phyloP scores from a whole-genome alignment of 1,139 yeast genomes.

The Yamadazyma kanchanaburiensis region DNA sequence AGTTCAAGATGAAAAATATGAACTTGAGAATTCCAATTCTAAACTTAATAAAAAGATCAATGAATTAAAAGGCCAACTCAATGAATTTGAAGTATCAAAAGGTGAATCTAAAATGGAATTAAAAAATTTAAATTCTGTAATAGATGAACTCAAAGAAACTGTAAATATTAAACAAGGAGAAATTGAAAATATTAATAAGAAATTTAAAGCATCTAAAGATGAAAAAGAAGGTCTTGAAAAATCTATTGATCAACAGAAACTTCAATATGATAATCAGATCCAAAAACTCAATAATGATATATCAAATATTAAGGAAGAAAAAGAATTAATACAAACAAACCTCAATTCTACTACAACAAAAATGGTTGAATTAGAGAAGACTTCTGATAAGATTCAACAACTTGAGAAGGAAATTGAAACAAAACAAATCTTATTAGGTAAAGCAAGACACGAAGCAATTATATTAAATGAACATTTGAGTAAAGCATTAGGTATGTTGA shows the following conservation, averaged over 20 bases:
- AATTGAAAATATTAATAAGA: constrained; percentile 10
- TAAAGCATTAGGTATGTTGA: constrained; percentile 75
- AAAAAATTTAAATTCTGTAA: constrained; percentile 36
- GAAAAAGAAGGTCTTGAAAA: constrained; percentile 8
- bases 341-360: constrained; percentile 7
- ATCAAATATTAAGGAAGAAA: constrained; percentile 7
- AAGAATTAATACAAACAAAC: constrained; percentile 5
- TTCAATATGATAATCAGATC: constrained; percentile 15
- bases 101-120: constrained; percentile 48
- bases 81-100: constrained; percentile 43
- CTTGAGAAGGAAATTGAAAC: constrained; percentile 47
- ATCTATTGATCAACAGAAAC: constrained; percentile 14
- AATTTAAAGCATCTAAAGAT: constrained; percentile 3
- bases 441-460: constrained; percentile 93
- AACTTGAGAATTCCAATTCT: constrained; percentile 35
- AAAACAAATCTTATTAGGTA: constrained; percentile 79
- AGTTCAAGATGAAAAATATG: constrained; percentile 47
- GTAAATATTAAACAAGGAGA: constrained; percentile 19
- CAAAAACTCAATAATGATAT: constrained; percentile 14
- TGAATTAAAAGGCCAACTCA: constrained; percentile 40
- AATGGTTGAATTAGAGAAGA: constrained; percentile 13
- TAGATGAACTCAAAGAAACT: constrained; percentile 46
- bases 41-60: constrained; percentile 31
- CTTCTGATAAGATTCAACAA: constrained; percentile 9
- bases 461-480: constrained; percentile 90